A percentile compares a stretch with the other conserved stretches of the same genome.
Conservation (phyloP, 371 early-diverging fungal genomes). For the Nematocida homosporus region DNA sequence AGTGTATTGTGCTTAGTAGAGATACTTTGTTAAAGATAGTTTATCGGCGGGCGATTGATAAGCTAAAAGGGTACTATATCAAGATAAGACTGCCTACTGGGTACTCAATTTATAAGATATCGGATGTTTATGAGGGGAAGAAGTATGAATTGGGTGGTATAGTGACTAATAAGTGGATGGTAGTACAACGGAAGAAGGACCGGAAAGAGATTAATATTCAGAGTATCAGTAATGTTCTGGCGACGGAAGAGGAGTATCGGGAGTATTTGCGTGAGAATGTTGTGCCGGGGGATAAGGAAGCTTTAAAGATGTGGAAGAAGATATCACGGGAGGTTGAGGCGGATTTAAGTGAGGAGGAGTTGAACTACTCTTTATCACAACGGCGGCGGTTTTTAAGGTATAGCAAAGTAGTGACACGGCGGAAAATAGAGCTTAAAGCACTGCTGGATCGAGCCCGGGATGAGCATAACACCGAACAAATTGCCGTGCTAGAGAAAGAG, state of each 20-base stretch:
- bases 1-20: constrained; percentile 54
- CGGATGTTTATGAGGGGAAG: constrained; percentile 48
- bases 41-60: constrained; percentile 53
- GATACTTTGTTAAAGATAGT: constrained; percentile 53
- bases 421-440: constrained; percentile 59
- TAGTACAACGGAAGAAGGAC: constrained; percentile 44
- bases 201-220: constrained; percentile 46
- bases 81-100: constrained; percentile 51
- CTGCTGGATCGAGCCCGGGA: constrained; percentile 48
- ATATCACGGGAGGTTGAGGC: constrained; percentile 50
- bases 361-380: constrained; percentile 53
- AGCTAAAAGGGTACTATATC: constrained; percentile 51
- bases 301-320: constrained; percentile 8
- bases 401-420: constrained; percentile 33
- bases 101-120: constrained; percentile 58
- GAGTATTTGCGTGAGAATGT: constrained; percentile 45
- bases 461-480: constrained; percentile 43
- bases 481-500: constrained; percentile 57
- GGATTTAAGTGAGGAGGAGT: constrained; percentile 57
- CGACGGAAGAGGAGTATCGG: constrained; percentile 58
- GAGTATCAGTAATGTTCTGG: constrained; percentile 56
- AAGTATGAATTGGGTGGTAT: constrained; percentile 51
- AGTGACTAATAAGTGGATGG: constrained; percentile 55
- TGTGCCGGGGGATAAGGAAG: constrained; percentile 43
- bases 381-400: constrained; percentile 49